Conservation (phyloP, 2,329 filamentous ascomycete genomes). For the Xenosphaeropsis pyriputrescens region DNA sequence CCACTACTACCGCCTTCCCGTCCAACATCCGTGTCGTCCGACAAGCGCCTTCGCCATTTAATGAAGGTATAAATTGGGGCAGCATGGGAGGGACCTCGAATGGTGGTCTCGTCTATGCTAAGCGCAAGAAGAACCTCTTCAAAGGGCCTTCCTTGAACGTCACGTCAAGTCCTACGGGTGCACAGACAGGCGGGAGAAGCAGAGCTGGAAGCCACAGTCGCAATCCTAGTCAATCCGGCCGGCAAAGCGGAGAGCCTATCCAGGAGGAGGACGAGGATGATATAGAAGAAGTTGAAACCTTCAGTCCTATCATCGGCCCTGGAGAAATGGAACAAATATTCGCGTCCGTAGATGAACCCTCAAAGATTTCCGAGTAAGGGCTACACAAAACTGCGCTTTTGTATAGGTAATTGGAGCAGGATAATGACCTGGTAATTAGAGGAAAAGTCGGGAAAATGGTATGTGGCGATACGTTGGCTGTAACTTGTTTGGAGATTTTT, state of each 20-base stretch:
- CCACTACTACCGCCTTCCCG: constrained; percentile 61
- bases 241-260: constrained; percentile 60
- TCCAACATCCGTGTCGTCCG: constrained; percentile 76
- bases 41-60: constrained; percentile 36
- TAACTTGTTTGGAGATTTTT: no score
- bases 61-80: constrained; percentile 38
- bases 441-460: no score
- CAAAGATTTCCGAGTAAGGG: no score
- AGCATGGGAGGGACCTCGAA: constrained; percentile 21
- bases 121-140: constrained; percentile 67
- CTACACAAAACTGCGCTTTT: no score
- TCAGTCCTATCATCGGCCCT: constrained; percentile 29
- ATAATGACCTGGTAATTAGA: no score
- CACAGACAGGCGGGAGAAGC: background rate
- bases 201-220: constrained; percentile 26
- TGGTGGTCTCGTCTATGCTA: constrained; percentile 61
- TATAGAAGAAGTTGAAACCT: constrained; percentile 36
- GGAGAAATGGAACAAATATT: constrained; percentile 10
- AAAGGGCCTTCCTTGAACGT: constrained; percentile 61
- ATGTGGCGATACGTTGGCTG: no score
- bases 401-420: no score
- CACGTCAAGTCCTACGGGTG: constrained; percentile 20
- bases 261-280: constrained; percentile 46
- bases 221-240: constrained; percentile 48
- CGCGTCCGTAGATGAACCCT: background rate